phyloP scores from a whole-genome alignment of 2,329 filamentous ascomycete genomes.

The Plectosphaerella plurivora region DNA sequence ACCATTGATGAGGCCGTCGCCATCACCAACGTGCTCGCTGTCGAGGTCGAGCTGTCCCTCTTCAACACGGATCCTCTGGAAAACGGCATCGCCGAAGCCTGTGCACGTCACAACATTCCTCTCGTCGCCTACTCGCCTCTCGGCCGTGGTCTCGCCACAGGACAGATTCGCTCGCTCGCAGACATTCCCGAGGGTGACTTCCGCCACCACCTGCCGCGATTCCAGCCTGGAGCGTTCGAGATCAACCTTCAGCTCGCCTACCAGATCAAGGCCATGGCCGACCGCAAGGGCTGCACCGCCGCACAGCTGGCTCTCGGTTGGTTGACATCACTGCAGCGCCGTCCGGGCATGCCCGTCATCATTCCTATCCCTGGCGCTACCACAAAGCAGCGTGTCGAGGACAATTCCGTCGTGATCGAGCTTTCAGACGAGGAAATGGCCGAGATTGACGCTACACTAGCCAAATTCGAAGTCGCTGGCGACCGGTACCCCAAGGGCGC shows the following conservation, averaged over 20 bases:
- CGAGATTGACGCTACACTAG: slow-evolving; percentile 45
- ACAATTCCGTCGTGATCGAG: slow-evolving; percentile 51
- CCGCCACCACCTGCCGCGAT: slow-evolving; percentile 47
- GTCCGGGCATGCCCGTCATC: slow-evolving; percentile 50
- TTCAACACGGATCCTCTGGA: slow-evolving; percentile 41
- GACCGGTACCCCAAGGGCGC: slow-evolving; percentile 37
- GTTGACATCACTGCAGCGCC: slow-evolving; percentile 45
- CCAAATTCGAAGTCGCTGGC: slow-evolving; percentile 42
- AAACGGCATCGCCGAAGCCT: slow-evolving; percentile 50
- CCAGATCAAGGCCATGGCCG: slow-evolving; percentile 53
- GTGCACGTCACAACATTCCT: slow-evolving; percentile 61
- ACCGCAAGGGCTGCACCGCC: slow-evolving; percentile 54
- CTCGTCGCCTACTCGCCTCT: slow-evolving; percentile 71
- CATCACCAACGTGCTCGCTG: slow-evolving; percentile 37
- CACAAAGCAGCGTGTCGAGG: slow-evolving; percentile 48
- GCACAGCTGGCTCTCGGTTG: slow-evolving; percentile 65
- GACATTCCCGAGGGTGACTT: slow-evolving; percentile 53
- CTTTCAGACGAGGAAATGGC: slow-evolving; percentile 45
- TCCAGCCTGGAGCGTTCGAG: slow-evolving; percentile 57
- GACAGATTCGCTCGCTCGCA: slow-evolving; percentile 43
- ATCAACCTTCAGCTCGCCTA: slow-evolving; percentile 60
- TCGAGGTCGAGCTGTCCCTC: slow-evolving; percentile 51
- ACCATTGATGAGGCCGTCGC: slow-evolving; percentile 45
- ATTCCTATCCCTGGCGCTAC: slow-evolving; percentile 66
- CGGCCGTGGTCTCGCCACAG: slow-evolving; percentile 52